Evolutionary conservation across 305 asterid species (phyloP), one percentile per base, ranked within the genome.

Genomic region (Galium porrigens): DNA sequence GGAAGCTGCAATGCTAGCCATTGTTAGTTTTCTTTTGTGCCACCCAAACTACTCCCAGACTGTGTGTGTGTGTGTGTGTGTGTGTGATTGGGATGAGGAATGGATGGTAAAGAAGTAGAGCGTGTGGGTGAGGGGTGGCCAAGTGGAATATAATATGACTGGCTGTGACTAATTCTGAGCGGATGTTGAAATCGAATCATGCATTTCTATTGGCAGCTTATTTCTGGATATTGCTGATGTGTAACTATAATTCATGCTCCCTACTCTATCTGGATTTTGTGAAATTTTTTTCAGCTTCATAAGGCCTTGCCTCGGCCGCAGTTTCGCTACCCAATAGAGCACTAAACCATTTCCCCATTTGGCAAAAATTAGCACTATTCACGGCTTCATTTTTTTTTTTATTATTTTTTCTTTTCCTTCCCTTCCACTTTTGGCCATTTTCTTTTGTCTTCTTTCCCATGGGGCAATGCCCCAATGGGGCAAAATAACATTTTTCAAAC

Each of bases 51-150:
- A 29, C 12, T 58, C 5, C n/a, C 8, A 0, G 42, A 20, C 1
- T 0, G 0, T 49, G 11, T 22, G 30, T 30, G 32, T 20, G 3
- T 4, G 39, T n/a, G 41, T 37, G 58, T 32, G 4, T 14, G n/a
- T n/a, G n/a, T n/a, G n/a, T n/a, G n/a, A n/a, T n/a, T n/a, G 51
- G 29, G 5, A 39, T 11, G 12, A 5, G 33, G 64, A 42, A 14
- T 5, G 61, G 22, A 22, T 17, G 9, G 10, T 51, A 52, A 79
- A 80, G 83, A 76, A 81, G 59, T 63, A 33, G 70, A 3, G 70
- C 65, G 66, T 79, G 96, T 91, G 96, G 96, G 74, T 61, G 85
- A 36, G 65, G 84, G 77, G 66, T 56, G 72, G 86, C 85, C 96
- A 86, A 42, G 58, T 82, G 49, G 76, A 78, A 73, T 65, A 18